Conservation (phyloP, 2,329 filamentous ascomycete genomes). For the Didymella segeticola region DNA sequence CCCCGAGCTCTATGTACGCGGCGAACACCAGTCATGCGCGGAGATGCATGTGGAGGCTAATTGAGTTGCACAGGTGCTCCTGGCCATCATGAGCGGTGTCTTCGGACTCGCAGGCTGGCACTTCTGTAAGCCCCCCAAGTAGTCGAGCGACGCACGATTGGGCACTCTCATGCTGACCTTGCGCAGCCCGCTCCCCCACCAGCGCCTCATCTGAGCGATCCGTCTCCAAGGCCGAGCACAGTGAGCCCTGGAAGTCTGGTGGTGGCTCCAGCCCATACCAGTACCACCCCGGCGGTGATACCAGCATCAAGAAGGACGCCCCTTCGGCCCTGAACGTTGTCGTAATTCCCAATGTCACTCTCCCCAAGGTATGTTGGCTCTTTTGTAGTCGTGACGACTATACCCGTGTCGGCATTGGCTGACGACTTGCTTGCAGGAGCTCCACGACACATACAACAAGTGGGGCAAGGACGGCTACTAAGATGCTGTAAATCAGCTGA, state of each 20-base stretch:
- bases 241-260: slow-evolving; percentile 89
- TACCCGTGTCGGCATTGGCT: slow-evolving; percentile 11
- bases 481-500: slow-evolving; percentile 2
- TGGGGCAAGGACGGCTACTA: slow-evolving; percentile 95
- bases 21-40: neutral
- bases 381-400: neutral
- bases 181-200: slow-evolving; percentile 81
- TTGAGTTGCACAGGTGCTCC: slow-evolving; percentile 71
- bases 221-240: slow-evolving; percentile 75
- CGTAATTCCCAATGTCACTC: slow-evolving; percentile 88
- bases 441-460: slow-evolving; percentile 99
- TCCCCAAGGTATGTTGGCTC: slow-evolving; percentile 68
- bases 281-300: slow-evolving; percentile 80
- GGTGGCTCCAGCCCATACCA: slow-evolving; percentile 66
- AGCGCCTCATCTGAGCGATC: slow-evolving; percentile 79
- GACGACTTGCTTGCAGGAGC: slow-evolving; percentile 61
- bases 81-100: slow-evolving; percentile 87
- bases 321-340: slow-evolving; percentile 95
- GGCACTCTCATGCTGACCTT: slow-evolving; percentile 21
- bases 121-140: slow-evolving; percentile 66
- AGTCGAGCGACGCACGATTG: slow-evolving; percentile 4
- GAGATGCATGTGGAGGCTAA: slow-evolving; percentile 28
- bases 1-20: slow-evolving; percentile 75
- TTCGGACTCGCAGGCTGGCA: slow-evolving; percentile 90
- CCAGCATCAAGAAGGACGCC: slow-evolving; percentile 80